A percentile compares a stretch with the other conserved stretches of the same genome.
Conservation (phyloP, 257 asterid species). For the Scutellaria galericulata region DNA sequence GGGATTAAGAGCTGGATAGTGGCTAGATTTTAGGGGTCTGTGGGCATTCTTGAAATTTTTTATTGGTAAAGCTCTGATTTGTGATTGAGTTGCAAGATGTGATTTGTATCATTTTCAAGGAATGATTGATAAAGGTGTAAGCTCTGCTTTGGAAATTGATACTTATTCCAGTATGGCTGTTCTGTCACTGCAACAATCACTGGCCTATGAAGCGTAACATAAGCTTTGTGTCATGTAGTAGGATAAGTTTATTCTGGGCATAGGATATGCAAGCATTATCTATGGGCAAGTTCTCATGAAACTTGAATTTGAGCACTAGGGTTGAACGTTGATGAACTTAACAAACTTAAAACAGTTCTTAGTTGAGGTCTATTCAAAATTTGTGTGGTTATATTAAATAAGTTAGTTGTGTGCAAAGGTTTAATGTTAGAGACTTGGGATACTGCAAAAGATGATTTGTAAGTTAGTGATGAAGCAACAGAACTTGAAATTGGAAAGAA, state of each 20-base stretch:
- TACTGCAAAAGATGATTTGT: neutral
- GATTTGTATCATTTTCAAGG: constrained; percentile 18
- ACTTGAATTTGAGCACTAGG: constrained; percentile 14
- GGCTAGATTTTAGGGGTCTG: constrained; percentile 11
- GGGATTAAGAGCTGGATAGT: constrained; percentile 12
- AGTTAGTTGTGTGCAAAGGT: neutral
- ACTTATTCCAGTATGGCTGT: constrained; percentile 20
- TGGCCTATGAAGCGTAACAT: neutral
- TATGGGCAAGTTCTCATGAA: neutral
- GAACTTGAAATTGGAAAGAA: constrained; percentile 5
- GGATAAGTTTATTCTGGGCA: constrained; percentile 4
- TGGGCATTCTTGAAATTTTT: constrained; percentile 17
- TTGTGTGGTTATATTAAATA: constrained; percentile 1
- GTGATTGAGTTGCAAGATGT: neutral
- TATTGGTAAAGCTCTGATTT: constrained; percentile 11
- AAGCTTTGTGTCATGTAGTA: neutral
- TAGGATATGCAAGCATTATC: constrained; percentile 1
- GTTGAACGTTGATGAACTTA: neutral
- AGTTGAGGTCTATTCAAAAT: neutral
- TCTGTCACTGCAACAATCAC: constrained; percentile 3
- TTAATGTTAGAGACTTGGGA: neutral
- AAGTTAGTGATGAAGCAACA: constrained; percentile 9
- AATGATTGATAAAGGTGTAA: neutral
- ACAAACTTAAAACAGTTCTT: constrained; percentile 9
- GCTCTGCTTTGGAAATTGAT: constrained; percentile 16